Percentiles rank a stretch among this genome's conserved stretches.
Evolutionary conservation across 768 basidiomycete genomes (phyloP).

Genomic region (Coprinopsis marcescibilis): DNA sequence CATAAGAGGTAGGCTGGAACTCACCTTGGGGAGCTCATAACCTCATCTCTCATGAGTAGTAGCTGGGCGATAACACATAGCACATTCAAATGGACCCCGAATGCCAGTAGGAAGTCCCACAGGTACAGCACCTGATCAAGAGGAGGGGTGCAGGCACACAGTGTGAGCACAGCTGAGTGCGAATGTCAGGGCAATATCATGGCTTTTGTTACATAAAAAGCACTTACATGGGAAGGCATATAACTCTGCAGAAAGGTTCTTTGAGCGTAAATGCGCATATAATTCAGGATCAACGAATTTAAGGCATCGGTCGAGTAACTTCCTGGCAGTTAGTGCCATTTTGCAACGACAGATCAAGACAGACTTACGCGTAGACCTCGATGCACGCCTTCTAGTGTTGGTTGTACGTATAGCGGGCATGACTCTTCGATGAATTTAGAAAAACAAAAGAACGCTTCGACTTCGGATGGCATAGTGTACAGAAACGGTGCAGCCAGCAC

Average conservation of each 20-base stretch:
- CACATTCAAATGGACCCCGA: constrained; percentile 94
- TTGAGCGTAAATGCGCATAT: constrained; percentile 73
- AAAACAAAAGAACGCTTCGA: constrained; percentile 98
- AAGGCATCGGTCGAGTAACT: constrained; percentile 92
- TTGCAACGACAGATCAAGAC: not conserved
- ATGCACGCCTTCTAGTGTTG: constrained; percentile 94
- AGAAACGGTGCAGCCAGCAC: constrained; percentile 97
- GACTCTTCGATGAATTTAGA: constrained; percentile 91
- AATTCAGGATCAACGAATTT: constrained; percentile 88
- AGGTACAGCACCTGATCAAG: constrained; percentile 89
- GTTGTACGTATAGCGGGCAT: constrained; percentile 96
- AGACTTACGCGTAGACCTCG: constrained; percentile 77
- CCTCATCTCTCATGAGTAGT: constrained; percentile 80
- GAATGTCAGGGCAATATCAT: not conserved
- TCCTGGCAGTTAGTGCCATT: constrained; percentile 1
- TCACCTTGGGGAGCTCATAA: constrained; percentile 84
- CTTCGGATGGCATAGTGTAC: constrained; percentile 93
- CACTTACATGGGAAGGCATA: constrained; percentile 94
- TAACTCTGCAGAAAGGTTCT: constrained; percentile 91
- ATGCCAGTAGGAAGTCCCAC: constrained; percentile 97
- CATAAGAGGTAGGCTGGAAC: constrained; percentile 15
- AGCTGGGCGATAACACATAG: constrained; percentile 96
- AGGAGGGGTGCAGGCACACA: constrained; percentile 96
- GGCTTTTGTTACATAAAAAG: not conserved
- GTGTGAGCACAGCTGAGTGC: constrained; percentile 74